Percentiles rank a stretch among this genome's conserved stretches.
phyloP scores from a whole-genome alignment of 1,139 yeast species.

The Taphrina wiesneri region DNA sequence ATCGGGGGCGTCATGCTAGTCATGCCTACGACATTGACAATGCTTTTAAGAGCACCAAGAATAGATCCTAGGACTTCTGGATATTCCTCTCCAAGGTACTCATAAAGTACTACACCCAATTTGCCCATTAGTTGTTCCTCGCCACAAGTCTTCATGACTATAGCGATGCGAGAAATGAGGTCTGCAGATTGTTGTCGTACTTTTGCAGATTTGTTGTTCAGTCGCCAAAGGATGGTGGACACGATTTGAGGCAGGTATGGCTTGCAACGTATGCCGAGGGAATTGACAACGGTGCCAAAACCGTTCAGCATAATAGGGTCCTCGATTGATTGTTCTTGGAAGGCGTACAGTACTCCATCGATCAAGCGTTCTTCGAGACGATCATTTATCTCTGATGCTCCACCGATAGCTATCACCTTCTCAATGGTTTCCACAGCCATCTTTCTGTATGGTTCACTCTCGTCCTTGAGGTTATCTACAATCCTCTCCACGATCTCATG shows the following conservation, averaged over 20 bases:
- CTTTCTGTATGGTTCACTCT: conserved; percentile 72
- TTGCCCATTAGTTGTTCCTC: conserved; percentile 65
- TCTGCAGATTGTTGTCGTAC: conserved; percentile 87
- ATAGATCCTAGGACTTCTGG: conserved; percentile 93
- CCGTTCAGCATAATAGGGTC: conserved; percentile 61
- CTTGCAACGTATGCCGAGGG: conserved; percentile 66
- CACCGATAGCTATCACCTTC: conserved; percentile 51
- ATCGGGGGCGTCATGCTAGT: conserved; percentile 76
- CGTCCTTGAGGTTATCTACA: conserved; percentile 68
- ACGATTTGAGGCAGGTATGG: conserved; percentile 77
- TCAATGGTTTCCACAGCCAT: conserved; percentile 77
- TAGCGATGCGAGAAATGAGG: conserved; percentile 64
- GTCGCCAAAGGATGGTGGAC: conserved; percentile 69
- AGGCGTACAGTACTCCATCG: conserved; percentile 81
- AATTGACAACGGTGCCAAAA: conserved; percentile 64
- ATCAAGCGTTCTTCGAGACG: conserved; percentile 67
- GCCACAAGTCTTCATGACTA: conserved; percentile 66
- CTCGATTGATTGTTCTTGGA: conserved; percentile 70
- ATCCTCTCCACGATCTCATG: conserved; percentile 61
- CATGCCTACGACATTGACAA: conserved; percentile 57
- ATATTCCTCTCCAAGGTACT: conserved; percentile 89
- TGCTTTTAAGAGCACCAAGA: conserved; percentile 64
- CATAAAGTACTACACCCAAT: conserved; percentile 76
- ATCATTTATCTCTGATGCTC: conserved; percentile 57
- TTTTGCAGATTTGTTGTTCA: conserved; percentile 71